Evolutionary conservation across 2,329 filamentous ascomycete species (phyloP), one percentile per base, ranked within the genome.

Genomic region (Fulvia fulva): DNA sequence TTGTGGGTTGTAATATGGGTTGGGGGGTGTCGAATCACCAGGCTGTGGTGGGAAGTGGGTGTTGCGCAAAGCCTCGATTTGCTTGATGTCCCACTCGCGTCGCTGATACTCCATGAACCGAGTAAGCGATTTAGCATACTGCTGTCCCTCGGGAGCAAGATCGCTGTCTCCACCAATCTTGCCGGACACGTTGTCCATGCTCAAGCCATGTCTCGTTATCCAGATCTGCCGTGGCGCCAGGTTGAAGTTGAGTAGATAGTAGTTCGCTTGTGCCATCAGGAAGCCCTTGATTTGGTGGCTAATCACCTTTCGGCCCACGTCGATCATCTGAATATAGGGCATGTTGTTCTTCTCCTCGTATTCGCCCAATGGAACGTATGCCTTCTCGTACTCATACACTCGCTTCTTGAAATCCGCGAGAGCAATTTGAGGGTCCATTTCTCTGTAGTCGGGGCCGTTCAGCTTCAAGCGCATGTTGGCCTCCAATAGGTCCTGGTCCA

Each of bases 381-480:
- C 91, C 69, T 92, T 95, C 74, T 97, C 91, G 69, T 99, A 99
- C 11, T 95, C 89, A 53, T 85, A 87, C 14, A 99, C 92, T 61
- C 94, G 89, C 74, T 90, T 87, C 77, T 90, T 95, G 80, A 99
- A 99, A 72, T 99, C 94, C 32, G 83, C 86, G 44, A 97, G 79
- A 1, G 94, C 92, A 70, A 89, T 86, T 56, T 85, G 77, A 0
- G 94, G 93, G 68, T 99, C 93, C 76, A 96, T 95, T 71, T 91
- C 90, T 69, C 88, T 90, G 78, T 99, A 99, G 74, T 99, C 94
- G 0, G 94, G 94, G 0, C 94, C 94, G 3, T 90, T 95, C 6
- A 97, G 85, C 79, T 97, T 97, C 62, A 97, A 79, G 26, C 93
- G 91, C 91, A 97, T 97, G 71, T 97, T 97, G 19, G 92, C 90